Evolutionary conservation across 2,329 filamentous ascomycete genomes (phyloP).

Genomic region (Sphaceloma murrayae): DNA sequence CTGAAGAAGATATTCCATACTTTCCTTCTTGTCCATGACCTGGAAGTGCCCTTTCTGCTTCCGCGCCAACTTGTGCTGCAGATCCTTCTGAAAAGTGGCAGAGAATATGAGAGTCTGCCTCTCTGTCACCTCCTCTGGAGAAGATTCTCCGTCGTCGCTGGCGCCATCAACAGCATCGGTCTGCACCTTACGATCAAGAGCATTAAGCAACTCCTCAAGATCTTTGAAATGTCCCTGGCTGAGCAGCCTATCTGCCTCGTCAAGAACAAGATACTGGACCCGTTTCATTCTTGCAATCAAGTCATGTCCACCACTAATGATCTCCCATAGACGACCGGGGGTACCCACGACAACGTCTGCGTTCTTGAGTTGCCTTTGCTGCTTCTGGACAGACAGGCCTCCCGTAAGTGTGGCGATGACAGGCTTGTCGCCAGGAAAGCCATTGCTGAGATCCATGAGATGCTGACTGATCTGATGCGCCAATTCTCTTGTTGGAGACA

Average conservation of each 20-base stretch:
- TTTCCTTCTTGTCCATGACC: conserved; percentile 63
- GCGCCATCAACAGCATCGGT: conserved; percentile 32
- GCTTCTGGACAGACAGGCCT: conserved; percentile 88
- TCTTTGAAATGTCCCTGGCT: conserved; percentile 95
- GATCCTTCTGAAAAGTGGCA: conserved; percentile 81
- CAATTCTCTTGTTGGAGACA: conserved; percentile 86
- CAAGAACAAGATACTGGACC: conserved; percentile 76
- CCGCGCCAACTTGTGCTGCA: conserved; percentile 83
- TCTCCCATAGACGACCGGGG: conserved; percentile 87
- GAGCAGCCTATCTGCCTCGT: conserved; percentile 86
- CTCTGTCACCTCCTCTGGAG: conserved; percentile 19
- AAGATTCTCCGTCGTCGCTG: conserved; percentile 40
- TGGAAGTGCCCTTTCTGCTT: conserved; percentile 55
- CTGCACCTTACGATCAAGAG: conserved; percentile 52
- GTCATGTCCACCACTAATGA: conserved; percentile 65
- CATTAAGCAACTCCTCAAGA: conserved; percentile 73
- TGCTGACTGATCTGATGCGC: conserved; percentile 86
- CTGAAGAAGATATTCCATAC: conserved; percentile 85
- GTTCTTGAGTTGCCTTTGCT: conserved; percentile 70
- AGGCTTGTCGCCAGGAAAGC: conserved; percentile 51
- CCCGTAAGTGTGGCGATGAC: conserved; percentile 79
- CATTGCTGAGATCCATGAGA: conserved; percentile 62
- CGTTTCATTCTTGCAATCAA: conserved; percentile 60
- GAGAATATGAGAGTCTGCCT: conserved; percentile 93
- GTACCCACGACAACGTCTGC: conserved; percentile 86